Conservation (phyloP, 768 basidiomycete species). For the Leucosporidium creatinivorum region DNA sequence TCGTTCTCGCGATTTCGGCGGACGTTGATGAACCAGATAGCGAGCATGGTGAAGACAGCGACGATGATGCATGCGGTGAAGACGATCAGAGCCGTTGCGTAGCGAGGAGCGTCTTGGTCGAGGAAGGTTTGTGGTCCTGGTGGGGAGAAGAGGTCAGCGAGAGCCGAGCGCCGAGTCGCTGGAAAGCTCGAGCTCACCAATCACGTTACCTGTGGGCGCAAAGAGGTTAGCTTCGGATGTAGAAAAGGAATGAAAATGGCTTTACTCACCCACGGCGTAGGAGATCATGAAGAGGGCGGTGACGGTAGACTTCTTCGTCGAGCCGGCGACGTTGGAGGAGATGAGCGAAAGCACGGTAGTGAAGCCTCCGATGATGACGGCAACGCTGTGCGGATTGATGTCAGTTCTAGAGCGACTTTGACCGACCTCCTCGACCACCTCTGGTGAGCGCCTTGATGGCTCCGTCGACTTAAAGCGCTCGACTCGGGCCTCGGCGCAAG, state of each 20-base stretch:
- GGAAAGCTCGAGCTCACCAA: too few relatives aligned
- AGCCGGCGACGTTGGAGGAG: constrained; percentile 29
- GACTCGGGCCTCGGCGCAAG: not conserved
- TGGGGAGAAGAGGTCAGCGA: too few relatives aligned
- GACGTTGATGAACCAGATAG: constrained; percentile 4
- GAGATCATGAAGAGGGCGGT: constrained; percentile 20
- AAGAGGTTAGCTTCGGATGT: not conserved
- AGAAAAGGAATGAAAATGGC: not conserved
- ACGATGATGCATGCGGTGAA: not conserved
- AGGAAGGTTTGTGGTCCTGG: constrained; percentile 7
- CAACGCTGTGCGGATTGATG: not conserved
- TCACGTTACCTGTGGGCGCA: not conserved
- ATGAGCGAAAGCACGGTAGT: constrained; percentile 22
- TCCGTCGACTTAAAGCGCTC: too few relatives aligned
- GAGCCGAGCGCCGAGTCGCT: too few relatives aligned
- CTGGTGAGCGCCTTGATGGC: too few relatives aligned
- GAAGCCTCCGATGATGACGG: constrained; percentile 18
- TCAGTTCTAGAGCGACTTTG: too few relatives aligned
- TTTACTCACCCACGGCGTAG: constrained; percentile 29
- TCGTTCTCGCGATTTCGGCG: constrained; percentile 5
- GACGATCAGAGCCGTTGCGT: constrained; percentile 1
- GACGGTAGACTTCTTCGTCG: constrained; percentile 29
- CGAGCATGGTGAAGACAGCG: not conserved
- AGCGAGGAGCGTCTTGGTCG: constrained; percentile 2
- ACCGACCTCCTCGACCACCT: too few relatives aligned